These are phyloP conservation scores for Ceratocystiopsis brevicomis DNA, from an alignment of 2,329 filamentous ascomycete genomes.

Conservation along the genomic window DNA sequence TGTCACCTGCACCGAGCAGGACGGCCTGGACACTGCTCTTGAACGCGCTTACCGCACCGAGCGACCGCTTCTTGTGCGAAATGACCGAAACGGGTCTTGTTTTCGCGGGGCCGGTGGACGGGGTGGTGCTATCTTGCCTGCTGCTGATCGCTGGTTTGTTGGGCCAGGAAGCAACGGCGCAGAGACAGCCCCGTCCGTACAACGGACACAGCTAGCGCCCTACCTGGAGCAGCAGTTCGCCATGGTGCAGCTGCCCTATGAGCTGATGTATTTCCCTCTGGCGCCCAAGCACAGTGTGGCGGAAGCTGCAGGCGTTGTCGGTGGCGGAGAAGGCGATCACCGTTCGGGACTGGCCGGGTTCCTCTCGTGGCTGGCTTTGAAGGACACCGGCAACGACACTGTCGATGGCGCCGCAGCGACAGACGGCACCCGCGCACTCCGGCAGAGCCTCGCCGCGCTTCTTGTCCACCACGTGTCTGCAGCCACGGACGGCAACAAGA, in stretches of 20 bases:
- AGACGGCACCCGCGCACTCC: too few species aligned
- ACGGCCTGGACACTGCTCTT: too few species aligned
- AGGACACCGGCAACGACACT: background rate
- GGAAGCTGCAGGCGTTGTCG: too few species aligned
- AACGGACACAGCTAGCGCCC: slow-evolving; percentile 6
- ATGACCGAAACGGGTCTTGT: too few species aligned
- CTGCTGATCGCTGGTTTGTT: too few species aligned
- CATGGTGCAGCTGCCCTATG: slow-evolving; percentile 20
- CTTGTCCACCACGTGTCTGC: slow-evolving; percentile 2
- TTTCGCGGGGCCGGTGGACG: too few species aligned
- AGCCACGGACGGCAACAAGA: background rate
- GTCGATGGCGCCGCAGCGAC: background rate
- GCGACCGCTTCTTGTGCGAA: too few species aligned
- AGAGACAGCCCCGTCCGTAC: too few species aligned
- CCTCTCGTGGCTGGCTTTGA: slow-evolving; percentile 3
- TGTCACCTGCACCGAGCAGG: too few species aligned
- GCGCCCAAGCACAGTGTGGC: background rate
- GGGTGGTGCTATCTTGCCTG: too few species aligned
- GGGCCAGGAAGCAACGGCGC: too few species aligned
- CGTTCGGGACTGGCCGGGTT: slow-evolving; percentile 1
- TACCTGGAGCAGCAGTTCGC: slow-evolving; percentile 16
- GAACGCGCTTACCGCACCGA: too few species aligned
- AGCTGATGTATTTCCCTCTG: slow-evolving; percentile 13
- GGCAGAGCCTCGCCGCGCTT: slow-evolving; percentile 5
- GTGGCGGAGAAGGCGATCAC: background rate